A percentile compares a stretch with the other conserved stretches of the same genome.
Conservation (phyloP, 352 stramenopile genomes). For the Phytophthora quininea region DNA sequence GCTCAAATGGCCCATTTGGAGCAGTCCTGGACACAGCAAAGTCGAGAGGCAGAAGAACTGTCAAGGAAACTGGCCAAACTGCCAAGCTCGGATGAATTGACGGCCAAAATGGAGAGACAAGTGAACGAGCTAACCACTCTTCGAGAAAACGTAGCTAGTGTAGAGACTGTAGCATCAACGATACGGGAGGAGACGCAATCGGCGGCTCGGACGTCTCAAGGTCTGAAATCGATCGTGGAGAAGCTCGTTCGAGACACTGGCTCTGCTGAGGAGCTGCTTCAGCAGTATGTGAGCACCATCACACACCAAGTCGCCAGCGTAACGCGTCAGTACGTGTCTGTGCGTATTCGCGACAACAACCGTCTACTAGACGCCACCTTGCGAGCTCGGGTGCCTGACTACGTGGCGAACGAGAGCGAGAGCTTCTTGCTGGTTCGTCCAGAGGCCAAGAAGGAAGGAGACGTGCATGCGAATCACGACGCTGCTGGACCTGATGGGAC, state of each 20-base stretch:
- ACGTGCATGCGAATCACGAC: constrained; percentile 20
- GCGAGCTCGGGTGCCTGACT: constrained; percentile 67
- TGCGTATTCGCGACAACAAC: constrained; percentile 86
- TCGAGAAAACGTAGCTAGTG: constrained; percentile 44
- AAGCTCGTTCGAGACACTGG: constrained; percentile 80
- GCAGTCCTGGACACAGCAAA: constrained; percentile 19
- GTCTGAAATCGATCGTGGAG: constrained; percentile 77
- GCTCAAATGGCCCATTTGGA: constrained; percentile 26
- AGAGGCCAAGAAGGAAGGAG: constrained; percentile 41
- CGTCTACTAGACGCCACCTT: constrained; percentile 77
- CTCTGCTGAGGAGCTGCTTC: constrained; percentile 69
- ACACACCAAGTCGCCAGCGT: constrained; percentile 85
- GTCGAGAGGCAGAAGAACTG: constrained; percentile 11
- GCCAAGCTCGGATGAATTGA: constrained; percentile 36
- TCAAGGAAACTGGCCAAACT: constrained; percentile 26
- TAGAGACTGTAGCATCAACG: constrained; percentile 49
- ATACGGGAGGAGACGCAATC: constrained; percentile 50
- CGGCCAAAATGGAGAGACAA: constrained; percentile 45
- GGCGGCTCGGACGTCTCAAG: constrained; percentile 52
- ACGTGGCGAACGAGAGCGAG: constrained; percentile 70
- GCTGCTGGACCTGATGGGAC: background rate
- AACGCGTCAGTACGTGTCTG: constrained; percentile 79
- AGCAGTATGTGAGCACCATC: constrained; percentile 87
- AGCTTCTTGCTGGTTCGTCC: constrained; percentile 73
- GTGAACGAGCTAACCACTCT: constrained; percentile 46